Conservation (phyloP, 306 rosid species). For the Rosa lucieae region DNA sequence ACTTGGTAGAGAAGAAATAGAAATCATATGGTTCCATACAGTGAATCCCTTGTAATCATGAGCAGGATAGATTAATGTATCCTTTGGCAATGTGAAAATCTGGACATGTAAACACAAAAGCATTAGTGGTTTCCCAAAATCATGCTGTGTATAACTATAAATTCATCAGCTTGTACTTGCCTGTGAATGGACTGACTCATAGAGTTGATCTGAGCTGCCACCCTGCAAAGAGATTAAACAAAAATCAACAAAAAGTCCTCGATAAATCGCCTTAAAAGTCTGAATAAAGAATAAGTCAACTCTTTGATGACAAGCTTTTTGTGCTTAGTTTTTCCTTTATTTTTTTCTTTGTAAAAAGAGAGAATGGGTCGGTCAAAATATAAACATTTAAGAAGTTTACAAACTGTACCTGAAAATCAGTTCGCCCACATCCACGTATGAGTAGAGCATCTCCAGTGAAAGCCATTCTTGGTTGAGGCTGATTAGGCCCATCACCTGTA, state of each 20-base stretch:
- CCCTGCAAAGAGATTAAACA: conserved; percentile 61
- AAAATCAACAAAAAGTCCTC: conserved; percentile 18
- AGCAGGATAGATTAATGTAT: conserved; percentile 77
- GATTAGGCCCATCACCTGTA: conserved; percentile 78
- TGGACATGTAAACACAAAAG: conserved; percentile 35
- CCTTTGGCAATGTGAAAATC: conserved; percentile 81
- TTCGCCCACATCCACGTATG: conserved; percentile 97
- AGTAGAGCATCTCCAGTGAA: conserved; percentile 85
- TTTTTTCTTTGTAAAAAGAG: background rate
- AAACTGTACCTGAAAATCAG: conserved; percentile 84
- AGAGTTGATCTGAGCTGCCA: conserved; percentile 86
- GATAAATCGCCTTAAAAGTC: conserved; percentile 12
- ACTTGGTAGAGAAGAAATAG: conserved; percentile 16
- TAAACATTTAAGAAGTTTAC: background rate
- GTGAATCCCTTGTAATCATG: conserved; percentile 95
- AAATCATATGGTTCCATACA: conserved; percentile 39
- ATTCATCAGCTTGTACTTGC: conserved; percentile 47
- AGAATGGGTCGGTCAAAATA: conserved; percentile 1
- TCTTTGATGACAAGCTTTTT: background rate
- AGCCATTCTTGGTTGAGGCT: conserved; percentile 84
- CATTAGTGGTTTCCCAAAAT: conserved; percentile 16
- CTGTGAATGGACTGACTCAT: conserved; percentile 90
- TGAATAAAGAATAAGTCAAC: background rate
- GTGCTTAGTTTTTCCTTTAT: background rate
- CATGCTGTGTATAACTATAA: background rate